Evolutionary conservation across 306 rosid genomes (phyloP), one percentile per base, ranked within the genome.

Genomic region (Pueraria montana): DNA sequence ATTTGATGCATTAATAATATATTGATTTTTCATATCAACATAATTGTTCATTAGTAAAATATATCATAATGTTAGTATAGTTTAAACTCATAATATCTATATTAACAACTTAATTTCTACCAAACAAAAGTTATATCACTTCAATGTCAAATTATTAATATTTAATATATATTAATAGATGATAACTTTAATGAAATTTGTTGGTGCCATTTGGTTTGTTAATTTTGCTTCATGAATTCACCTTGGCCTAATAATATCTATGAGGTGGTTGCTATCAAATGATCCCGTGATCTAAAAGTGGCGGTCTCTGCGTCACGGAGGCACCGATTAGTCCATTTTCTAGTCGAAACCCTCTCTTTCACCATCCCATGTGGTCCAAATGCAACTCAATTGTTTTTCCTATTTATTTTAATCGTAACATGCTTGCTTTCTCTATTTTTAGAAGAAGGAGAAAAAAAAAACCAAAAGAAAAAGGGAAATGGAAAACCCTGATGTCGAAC

Each of bases 311-410:
- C 48, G 76, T 80, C 82, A 83, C 82, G 71, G 66, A 61, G 70
- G 49, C 87, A 79, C 79, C 84, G 62, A 77, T 84, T 42, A 73
- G 76, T 74, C 62, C 67, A 72, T 86, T 84, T 85, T 77, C 72
- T 77, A 80, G 34, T 85, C 76, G 7, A 82, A 77, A 59, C 75
- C 23, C 10, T 46, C n/a, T n/a, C 82, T 69, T 56, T 49, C 80
- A 27, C 55, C 72, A 45, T 83, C 82, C 86, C 91, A 89, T 87
- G 89, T 85, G 89, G 77, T 52, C 81, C 86, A 74, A 70, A 69
- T 53, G 42, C 64, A 80, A 76, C 76, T 52, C 59, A 80, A 62
- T 16, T 58, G 43, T 49, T 63, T 74, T 77, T 67, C 34, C 16
- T 43, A 8, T 24, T 24, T 64, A 81, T 73, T 84, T 43, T 79